phyloP scores from a whole-genome alignment of 331 rosid genomes.

The Phaseolus coccineus region DNA sequence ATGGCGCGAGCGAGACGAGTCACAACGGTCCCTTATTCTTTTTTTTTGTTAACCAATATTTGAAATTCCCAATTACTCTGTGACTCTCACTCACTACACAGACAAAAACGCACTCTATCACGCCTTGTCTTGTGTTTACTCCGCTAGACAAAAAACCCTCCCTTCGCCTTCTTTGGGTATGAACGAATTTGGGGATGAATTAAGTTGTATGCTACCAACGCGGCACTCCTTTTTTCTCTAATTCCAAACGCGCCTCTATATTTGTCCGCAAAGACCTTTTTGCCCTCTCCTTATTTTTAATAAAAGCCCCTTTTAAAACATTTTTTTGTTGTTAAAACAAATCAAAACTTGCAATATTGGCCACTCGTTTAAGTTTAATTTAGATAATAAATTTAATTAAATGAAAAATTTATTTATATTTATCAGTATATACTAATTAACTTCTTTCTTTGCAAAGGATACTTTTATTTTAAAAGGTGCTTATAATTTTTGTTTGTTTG shows the following conservation, averaged over 20 bases:
- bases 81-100: conserved; percentile 33
- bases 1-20: conserved; percentile 74
- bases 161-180: conserved; percentile 60
- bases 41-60: conserved; percentile 58
- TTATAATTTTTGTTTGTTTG: background rate
- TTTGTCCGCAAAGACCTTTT: conserved; percentile 8
- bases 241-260: conserved; percentile 55
- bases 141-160: conserved; percentile 48
- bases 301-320: background rate
- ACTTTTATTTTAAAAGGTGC: background rate
- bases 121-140: conserved; percentile 23
- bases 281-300: conserved; percentile 5
- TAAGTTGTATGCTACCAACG: background rate
- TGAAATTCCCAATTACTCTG: conserved; percentile 49
- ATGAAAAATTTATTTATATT: too few species aligned
- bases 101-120: conserved; percentile 15
- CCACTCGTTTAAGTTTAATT: too few species aligned
- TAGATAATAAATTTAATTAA: too few species aligned
- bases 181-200: conserved; percentile 44
- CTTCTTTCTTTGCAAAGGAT: background rate
- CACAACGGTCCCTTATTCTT: conserved; percentile 54
- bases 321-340: too few species aligned
- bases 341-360: background rate
- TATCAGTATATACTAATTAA: too few species aligned
- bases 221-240: background rate